These are phyloP conservation scores for Cadophora sp. DNA, from an alignment of 2,329 filamentous ascomycete species.

Conservation along the genomic window DNA sequence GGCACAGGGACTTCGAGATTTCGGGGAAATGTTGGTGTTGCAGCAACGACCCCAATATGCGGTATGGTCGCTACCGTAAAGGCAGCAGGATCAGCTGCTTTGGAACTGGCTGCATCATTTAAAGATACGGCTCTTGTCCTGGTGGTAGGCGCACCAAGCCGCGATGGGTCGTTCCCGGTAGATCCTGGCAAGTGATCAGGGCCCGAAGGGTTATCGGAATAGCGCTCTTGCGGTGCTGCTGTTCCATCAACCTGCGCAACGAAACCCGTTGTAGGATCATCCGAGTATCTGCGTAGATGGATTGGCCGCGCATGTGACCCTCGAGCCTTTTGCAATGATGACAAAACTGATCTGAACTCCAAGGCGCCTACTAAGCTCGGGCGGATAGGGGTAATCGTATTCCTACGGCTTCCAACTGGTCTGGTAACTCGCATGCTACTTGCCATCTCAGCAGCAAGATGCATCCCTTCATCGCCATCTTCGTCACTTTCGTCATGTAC, in stretches of 20 bases:
- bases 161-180: slow-evolving; percentile 27
- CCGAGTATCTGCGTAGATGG: slow-evolving; percentile 72
- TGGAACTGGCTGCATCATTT: slow-evolving; percentile 37
- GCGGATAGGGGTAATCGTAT: slow-evolving; percentile 83
- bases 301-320: slow-evolving; percentile 77
- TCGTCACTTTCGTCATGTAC: slow-evolving; percentile 51
- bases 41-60: slow-evolving; percentile 45
- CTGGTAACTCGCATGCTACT: slow-evolving; percentile 92
- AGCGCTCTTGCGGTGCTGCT: slow-evolving; percentile 44
- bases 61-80: slow-evolving; percentile 41
- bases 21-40: slow-evolving; percentile 49
- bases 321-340: slow-evolving; percentile 83
- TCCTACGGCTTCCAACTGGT: slow-evolving; percentile 67
- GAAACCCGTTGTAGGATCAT: slow-evolving; percentile 50
- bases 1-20: slow-evolving; percentile 35
- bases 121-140: slow-evolving; percentile 43
- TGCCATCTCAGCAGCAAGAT: slow-evolving; percentile 81
- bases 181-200: slow-evolving; percentile 49
- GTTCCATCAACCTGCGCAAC: slow-evolving; percentile 46
- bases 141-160: slow-evolving; percentile 24
- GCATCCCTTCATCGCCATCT: slow-evolving; percentile 63
- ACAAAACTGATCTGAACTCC: slow-evolving; percentile 89
- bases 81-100: slow-evolving; percentile 33
- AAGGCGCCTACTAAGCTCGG: slow-evolving; percentile 92
- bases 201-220: slow-evolving; percentile 44